Base-by-base conservation (phyloP, 208 protist genomes). In the Leishmania amazonensis region DNA sequence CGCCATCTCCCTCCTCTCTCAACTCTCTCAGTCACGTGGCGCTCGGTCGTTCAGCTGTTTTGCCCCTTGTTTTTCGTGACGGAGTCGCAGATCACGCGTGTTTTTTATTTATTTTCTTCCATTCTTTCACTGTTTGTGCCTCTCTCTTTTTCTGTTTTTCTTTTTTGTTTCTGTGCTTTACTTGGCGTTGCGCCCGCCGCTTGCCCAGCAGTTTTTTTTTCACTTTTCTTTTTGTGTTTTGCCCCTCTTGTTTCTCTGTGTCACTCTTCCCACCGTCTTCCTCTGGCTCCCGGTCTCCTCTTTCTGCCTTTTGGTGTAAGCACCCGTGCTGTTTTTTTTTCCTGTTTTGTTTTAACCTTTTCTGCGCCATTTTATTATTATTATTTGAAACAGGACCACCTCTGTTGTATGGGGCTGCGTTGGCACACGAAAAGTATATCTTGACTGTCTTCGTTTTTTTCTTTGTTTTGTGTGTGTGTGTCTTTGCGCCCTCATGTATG, bases 231-330 rank as follows among this genome's bases (percentile, higher is more conserved):
- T 11, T 49, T 49, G 45, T 38, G 73, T 60, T 62, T 45, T 38
- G 15, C 67, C 72, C 15, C 78, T 77, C 78, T 60, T 75, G 57
- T 74, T 62, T 73, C 11, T 81, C 47, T 53, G 9, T 74, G 21
- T 8, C 31, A 7, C 58, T 13, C 24, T 31, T 64, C 24, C n/a
- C 7, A 9, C 13, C 31, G 13, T 42, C 62, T 6, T 15, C 17
- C 51, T 15, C 51, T 15, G 17, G 1, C 45, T 49, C 11, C 45
- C 8, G 45, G 45, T 49, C 45, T 49, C 45, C 45, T 49, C 8
- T 5, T 49, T 49, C 8, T 49, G 45, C 45, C 9, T 49, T 49
- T 49, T 49, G 45, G 45, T 54, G 51, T 3, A 15, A 54, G 51
- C 13, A 21, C 51, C 51, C 17, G 51, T 21, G 51, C 51, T 13